Base-by-base conservation (phyloP, 2,329 filamentous ascomycete genomes). In the Ustulina deusta region DNA sequence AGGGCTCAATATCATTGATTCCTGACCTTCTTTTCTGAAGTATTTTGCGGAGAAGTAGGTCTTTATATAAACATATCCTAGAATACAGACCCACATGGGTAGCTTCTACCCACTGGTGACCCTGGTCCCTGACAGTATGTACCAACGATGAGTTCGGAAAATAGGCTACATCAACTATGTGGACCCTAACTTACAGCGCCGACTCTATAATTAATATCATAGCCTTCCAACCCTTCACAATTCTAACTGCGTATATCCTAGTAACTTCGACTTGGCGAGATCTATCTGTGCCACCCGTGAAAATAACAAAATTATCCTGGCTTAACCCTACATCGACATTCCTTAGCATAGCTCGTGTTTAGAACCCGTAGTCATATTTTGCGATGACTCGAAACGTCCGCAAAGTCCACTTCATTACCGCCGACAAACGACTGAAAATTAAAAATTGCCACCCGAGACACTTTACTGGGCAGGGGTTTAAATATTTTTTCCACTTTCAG, bases 401-500 rank as follows among this genome's bases (percentile, higher is more conserved):
- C 36, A 20, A 54, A 32, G 17, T 27, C 62, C 6, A 38, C 25
- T 48, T 25, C 25, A 42, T 52, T 54, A 25, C 36, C n/a, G 11
- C 42, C 10, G 32, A 25, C 40, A 55, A 55, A 54, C 2, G 34
- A 32, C 10, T n/a, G n/a, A n/a, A n/a, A n/a, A n/a, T n/a, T n/a
- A n/a, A 17, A 20, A 36, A 42, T 42, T 27, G 5, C 29, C 27
- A 20, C 22, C 3, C 29, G n/a, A 27, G 34, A 15, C 40, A 9
- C n/a, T 32, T 55, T 32, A 22, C 7, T 6, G 27, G 20, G 22
- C 57, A 40, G n/a, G 51, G 56, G 38, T 32, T 57, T 61, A 20
- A 49, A 34, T 42, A 32, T 36, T 42, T 56, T 34, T 55, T 38
- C 48, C 40, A 32, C 63, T n/a, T 42, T 54, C 38, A 62, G 7